Evolutionary conservation across 164 flowering plant species (phyloP).

Genomic region (Nelumbo lutea): DNA sequence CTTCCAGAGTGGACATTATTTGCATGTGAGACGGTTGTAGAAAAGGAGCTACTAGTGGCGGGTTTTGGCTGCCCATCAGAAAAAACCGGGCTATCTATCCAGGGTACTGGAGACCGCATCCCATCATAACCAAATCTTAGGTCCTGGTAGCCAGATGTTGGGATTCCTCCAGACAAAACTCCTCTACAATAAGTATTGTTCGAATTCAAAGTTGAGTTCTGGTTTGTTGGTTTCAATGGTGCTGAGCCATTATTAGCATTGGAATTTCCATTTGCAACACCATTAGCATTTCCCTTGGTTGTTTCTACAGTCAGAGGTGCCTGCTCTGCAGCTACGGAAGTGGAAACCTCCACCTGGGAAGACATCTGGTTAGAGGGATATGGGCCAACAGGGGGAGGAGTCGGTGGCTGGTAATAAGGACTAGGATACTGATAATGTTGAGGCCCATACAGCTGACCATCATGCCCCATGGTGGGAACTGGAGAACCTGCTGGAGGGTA

Average conservation of each 20-base stretch:
- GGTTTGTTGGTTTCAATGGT: conserved; percentile 32
- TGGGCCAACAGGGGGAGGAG: conserved; percentile 39
- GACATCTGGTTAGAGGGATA: conserved; percentile 28
- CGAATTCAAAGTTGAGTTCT: conserved; percentile 27
- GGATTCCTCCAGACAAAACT: conserved; percentile 35
- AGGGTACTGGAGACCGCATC: conserved; percentile 30
- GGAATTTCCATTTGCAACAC: conserved; percentile 25
- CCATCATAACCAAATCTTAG: conserved; percentile 47
- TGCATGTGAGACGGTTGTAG: conserved; percentile 30
- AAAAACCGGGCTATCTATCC: conserved; percentile 40
- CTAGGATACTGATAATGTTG: conserved; percentile 75
- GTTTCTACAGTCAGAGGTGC: conserved; percentile 46
- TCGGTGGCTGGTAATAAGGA: conserved; percentile 51
- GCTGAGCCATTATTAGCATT: conserved; percentile 42
- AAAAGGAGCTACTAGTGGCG: conserved; percentile 22
- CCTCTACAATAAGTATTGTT: conserved; percentile 48
- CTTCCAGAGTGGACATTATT: conserved; percentile 33
- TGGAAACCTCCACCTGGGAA: conserved; percentile 37
- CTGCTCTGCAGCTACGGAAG: conserved; percentile 45
- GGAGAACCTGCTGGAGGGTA: conserved; percentile 66
- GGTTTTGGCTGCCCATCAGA: conserved; percentile 43
- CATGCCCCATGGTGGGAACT: conserved; percentile 69
- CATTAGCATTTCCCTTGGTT: conserved; percentile 34
- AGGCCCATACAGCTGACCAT: conserved; percentile 73
- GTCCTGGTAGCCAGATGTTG: conserved; percentile 54